Percentiles rank a stretch among this genome's conserved stretches.
Evolutionary conservation across 768 basidiomycete species (phyloP).

Genomic region (Crucibulum laeve): DNA sequence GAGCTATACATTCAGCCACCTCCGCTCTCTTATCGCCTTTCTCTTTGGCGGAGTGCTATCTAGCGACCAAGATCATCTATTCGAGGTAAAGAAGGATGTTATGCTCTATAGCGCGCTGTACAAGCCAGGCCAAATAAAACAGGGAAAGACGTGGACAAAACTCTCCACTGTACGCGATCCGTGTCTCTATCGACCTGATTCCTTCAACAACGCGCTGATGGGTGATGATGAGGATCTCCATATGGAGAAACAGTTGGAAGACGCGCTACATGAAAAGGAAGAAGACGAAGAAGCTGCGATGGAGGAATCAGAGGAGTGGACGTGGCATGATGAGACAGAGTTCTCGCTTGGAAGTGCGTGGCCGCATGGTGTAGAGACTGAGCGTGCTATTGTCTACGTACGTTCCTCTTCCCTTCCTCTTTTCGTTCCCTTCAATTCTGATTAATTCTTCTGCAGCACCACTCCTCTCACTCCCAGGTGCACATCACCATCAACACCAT

Average conservation of each 20-base stretch:
- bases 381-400: conserved; percentile 61
- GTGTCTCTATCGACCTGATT: conserved; percentile 36
- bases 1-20: conserved; percentile 64
- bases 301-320: conserved; percentile 38
- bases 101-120: conserved; percentile 33
- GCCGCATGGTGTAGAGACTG: conserved; percentile 39
- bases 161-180: conserved; percentile 52
- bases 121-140: conserved; percentile 50
- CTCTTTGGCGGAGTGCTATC: conserved; percentile 35
- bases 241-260: conserved; percentile 28
- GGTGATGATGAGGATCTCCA: conserved; percentile 33
- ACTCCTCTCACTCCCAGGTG: conserved; percentile 44
- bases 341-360: conserved; percentile 56
- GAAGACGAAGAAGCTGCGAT: conserved; percentile 25
- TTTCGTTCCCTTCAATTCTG: conserved; percentile 3
- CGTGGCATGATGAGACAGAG: conserved; percentile 71
- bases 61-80: conserved; percentile 45
- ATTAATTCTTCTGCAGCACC: conserved; percentile 35
- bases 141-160: conserved; percentile 41
- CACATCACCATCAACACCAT: conserved; percentile 62
- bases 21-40: conserved; percentile 58
- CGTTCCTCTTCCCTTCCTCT: conserved; percentile 17
- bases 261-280: conserved; percentile 15
- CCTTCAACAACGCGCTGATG: conserved; percentile 21
- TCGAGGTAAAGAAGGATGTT: conserved; percentile 53